Conservation (phyloP, 163 green algal species). For the Trebouxia gelatinosa region DNA sequence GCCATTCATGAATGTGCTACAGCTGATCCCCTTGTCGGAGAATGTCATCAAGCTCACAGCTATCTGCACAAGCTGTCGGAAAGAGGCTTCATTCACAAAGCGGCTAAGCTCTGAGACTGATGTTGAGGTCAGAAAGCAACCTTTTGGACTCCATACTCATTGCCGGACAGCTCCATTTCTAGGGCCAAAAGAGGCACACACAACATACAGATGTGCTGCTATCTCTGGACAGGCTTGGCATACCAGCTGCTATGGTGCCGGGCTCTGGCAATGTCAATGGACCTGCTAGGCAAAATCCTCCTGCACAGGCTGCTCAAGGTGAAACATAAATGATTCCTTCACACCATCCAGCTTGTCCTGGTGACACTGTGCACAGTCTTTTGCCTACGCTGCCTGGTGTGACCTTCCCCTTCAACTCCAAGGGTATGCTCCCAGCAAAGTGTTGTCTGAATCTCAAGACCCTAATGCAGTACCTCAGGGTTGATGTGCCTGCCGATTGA, state of each 20-base stretch:
- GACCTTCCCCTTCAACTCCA: too few species aligned
- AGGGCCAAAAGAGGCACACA: background rate
- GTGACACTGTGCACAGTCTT: too few species aligned
- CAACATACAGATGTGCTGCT: background rate
- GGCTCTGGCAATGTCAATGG: too few species aligned
- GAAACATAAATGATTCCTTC: too few species aligned
- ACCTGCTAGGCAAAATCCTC: too few species aligned
- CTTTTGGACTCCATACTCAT: background rate
- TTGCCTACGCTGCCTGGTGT: too few species aligned
- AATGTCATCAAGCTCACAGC: constrained; percentile 36
- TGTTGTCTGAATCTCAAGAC: too few species aligned
- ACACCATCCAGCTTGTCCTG: too few species aligned
- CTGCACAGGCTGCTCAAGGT: too few species aligned
- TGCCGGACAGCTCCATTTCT: background rate
- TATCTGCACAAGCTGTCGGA: constrained; percentile 30
- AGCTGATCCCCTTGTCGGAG: constrained; percentile 34
- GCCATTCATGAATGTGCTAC: constrained; percentile 27
- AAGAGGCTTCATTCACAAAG: constrained; percentile 34
- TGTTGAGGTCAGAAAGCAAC: constrained; percentile 25
- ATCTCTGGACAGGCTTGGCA: background rate
- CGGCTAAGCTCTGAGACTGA: constrained; percentile 18
- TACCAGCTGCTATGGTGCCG: background rate
- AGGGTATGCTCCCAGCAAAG: too few species aligned
- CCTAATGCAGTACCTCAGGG: too few species aligned
- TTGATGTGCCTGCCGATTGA: too few species aligned